A percentile compares a stretch with the other conserved stretches of the same genome.
These are phyloP conservation scores for Rosa multiflora DNA, from an alignment of 306 rosid species.

Conservation along the genomic window DNA sequence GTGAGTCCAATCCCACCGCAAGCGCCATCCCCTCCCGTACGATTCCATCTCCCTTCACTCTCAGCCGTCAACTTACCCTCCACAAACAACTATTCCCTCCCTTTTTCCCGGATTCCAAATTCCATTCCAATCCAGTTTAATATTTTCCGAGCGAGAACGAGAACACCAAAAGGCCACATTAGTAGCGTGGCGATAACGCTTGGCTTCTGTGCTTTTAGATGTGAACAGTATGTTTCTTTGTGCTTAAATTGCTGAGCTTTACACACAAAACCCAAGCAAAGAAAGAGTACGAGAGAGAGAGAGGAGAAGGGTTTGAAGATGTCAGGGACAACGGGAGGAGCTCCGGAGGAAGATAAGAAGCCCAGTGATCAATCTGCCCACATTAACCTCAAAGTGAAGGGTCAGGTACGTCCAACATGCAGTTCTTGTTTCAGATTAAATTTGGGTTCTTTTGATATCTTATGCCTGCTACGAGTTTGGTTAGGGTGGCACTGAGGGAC, in stretches of 20 bases:
- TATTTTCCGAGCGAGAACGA: background rate
- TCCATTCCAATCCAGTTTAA: conserved; percentile 16
- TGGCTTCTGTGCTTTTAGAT: background rate
- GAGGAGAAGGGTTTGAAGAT: conserved; percentile 27
- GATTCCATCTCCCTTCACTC: conserved; percentile 4
- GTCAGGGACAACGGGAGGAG: conserved; percentile 52
- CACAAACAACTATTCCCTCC: conserved; percentile 8
- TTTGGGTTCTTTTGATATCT: background rate
- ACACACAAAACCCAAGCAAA: background rate
- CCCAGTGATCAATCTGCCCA: conserved; percentile 64
- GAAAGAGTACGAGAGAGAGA: background rate
- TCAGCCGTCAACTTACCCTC: conserved; percentile 19
- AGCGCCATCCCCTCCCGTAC: conserved; percentile 1
- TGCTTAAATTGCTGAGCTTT: background rate
- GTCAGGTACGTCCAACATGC: conserved; percentile 48
- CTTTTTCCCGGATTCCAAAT: conserved; percentile 32
- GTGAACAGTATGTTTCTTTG: background rate
- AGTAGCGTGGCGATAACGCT: background rate
- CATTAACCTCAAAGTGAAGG: conserved; percentile 86
- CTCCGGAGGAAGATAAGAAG: conserved; percentile 59
- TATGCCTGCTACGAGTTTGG: background rate
- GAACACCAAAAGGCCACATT: background rate
- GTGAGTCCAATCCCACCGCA: conserved; percentile 11
- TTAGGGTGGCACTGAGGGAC: background rate
- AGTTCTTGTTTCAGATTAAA: background rate